These are phyloP conservation scores for Cytospora piceicola DNA, from an alignment of 2,329 filamentous ascomycete species.

Conservation along the genomic window DNA sequence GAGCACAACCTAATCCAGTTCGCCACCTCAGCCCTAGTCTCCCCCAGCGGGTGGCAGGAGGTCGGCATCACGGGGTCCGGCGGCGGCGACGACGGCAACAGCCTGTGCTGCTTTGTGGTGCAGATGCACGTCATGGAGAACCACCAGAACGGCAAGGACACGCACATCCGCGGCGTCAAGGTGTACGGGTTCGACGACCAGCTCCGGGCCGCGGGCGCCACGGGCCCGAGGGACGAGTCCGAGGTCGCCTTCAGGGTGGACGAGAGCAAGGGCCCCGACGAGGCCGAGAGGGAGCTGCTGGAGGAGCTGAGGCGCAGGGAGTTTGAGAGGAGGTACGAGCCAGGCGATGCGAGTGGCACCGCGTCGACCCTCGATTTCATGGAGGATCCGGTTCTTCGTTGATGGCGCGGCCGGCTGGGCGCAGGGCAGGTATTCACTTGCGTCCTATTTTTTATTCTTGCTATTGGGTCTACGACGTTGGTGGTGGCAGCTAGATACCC, in stretches of 20 bases:
- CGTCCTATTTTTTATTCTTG: neutral
- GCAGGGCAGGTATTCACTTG: neutral
- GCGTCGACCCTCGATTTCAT: conserved; percentile 33
- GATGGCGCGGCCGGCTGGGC: neutral
- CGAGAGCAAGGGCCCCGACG: conserved; percentile 39
- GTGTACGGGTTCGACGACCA: conserved; percentile 69
- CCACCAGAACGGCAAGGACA: conserved; percentile 98
- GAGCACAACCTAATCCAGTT: conserved; percentile 92
- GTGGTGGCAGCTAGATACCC: neutral
- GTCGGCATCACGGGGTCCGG: conserved; percentile 64
- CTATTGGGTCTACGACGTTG: neutral
- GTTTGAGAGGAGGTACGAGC: conserved; percentile 13
- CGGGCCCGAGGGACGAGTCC: conserved; percentile 33
- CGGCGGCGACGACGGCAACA: conserved; percentile 68
- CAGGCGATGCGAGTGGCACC: conserved; percentile 21
- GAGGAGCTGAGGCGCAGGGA: conserved; percentile 39
- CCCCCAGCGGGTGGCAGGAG: conserved; percentile 88
- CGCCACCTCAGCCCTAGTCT: conserved; percentile 75
- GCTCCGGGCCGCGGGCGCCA: conserved; percentile 44
- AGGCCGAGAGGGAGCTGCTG: conserved; percentile 41
- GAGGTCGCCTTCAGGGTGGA: conserved; percentile 42
- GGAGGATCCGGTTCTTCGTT: conserved; percentile 29
- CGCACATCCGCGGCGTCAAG: conserved; percentile 92
- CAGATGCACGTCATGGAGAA: conserved; percentile 94
- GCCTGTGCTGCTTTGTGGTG: conserved; percentile 84